Base-by-base conservation (phyloP, 1,139 yeast genomes). In the Yamadazyma songkhlaensis region DNA sequence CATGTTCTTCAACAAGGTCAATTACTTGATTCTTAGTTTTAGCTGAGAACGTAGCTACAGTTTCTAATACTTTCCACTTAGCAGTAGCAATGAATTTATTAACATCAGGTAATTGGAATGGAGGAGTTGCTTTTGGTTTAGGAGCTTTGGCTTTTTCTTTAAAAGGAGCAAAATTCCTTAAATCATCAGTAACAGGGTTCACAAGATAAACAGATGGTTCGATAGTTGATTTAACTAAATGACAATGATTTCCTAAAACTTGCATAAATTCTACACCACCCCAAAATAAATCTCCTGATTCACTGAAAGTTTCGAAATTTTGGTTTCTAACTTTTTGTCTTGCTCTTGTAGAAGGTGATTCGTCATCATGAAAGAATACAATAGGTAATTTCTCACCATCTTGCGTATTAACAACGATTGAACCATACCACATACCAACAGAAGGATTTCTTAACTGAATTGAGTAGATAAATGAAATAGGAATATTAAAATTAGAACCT, bases 361-460 rank as follows among this genome's bases (percentile, higher is more conserved):
- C 92, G 42, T 86, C 83, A 55, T 94, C 98, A 59, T 92, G 97
- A 66, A 94, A 90, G 59, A 89, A 92, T 31, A 92, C 56, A 7
- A 89, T 83, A 0, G 97, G 97, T 11, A 82, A 54, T 43, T 79
- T 77, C 29, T 85, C 84, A 34, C 83, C 85, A 36, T 77, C 81
- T 44, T 78, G 75, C 4, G 87, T 74, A 59, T 88, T 84, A 32
- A 90, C 62, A 2, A 88, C 68, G 13, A 90, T 64, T 0, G 95
- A 85, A 0, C 99, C 99, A 62, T 78, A 78, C 96, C 97, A 92
- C 81, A 87, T 84, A 1, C 96, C 94, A 15, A 74, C 64, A 1
- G 89, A 79, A 2, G 97, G 96, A 5, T 81, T 82, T 40, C 97
- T 73, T 9, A 84, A 75, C 57, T 90, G 96, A 32, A 92, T 69